phyloP scores from a whole-genome alignment of 2,329 filamentous ascomycete species.

The Metarhizium guizhouense region DNA sequence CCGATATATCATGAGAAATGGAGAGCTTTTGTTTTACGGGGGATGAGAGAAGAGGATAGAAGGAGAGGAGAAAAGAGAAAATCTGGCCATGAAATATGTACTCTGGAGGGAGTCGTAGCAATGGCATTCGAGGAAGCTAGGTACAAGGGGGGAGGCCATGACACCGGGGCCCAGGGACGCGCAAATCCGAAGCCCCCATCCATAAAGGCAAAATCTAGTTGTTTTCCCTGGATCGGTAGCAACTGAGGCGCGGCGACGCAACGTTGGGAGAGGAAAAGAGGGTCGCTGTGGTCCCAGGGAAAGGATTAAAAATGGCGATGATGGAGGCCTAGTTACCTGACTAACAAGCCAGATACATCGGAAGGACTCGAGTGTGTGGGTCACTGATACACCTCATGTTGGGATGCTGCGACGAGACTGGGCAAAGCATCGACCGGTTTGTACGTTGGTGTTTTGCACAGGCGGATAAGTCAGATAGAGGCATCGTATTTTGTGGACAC shows the following conservation, averaged over 20 bases:
- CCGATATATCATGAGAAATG: conserved; percentile 4
- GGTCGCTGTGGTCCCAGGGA: conserved; percentile 7
- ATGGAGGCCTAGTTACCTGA: neutral
- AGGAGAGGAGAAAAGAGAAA: neutral
- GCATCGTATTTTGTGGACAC: conserved; percentile 1
- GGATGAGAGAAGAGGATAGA: neutral
- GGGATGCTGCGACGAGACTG: neutral
- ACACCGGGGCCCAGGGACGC: neutral
- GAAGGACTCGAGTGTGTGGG: neutral
- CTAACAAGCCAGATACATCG: neutral
- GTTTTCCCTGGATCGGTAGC: neutral
- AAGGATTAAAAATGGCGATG: neutral
- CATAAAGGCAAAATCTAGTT: conserved; percentile 3
- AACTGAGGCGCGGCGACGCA: neutral
- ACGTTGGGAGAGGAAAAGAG: conserved; percentile 4
- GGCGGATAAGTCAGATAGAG: neutral
- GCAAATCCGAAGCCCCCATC: neutral
- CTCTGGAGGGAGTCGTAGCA: neutral
- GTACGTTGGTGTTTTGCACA: neutral
- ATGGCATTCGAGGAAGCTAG: neutral
- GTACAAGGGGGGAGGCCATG: conserved; percentile 1
- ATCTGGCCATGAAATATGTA: neutral
- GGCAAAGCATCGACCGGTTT: neutral
- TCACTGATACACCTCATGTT: neutral
- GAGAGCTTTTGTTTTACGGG: neutral